Base-by-base conservation (phyloP, 106 monocot genomes). In the Dendrobium officinale region DNA sequence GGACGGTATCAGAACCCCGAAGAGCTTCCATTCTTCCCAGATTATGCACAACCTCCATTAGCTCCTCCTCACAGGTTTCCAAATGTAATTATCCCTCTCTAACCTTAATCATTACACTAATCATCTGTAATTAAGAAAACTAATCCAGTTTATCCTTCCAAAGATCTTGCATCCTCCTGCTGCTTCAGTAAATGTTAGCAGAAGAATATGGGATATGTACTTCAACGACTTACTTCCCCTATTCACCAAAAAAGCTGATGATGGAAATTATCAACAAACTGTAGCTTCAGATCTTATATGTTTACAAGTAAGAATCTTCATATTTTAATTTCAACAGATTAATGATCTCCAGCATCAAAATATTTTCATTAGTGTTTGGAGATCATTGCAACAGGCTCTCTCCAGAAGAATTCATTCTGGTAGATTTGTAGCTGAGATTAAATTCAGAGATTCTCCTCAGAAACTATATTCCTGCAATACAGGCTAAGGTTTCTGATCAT, bases 371-470 rank as follows among this genome's bases (percentile, higher is more conserved):
- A 31, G 37, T 31, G 15, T 3, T 31, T 31, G 0, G 70, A 33
- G 1, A 16, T 70, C 1, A 16, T 1, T 70, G 0, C 31, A 15
- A n/a, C 79, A 95, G 95, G 85, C 82, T 0, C 83, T 92, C 11
- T 89, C 95, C 33, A 86, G 88, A 70, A 91, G 95, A 55, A 92
- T 95, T 42, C 90, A 95, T 45, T 89, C 82, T 64, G 95, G 95
- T 0, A 95, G 84, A 59, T 91, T 77, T 76, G 92, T 95, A 1
- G 95, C 91, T 2, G 95, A 95, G 88, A 85, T 88, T 6, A 95
- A 95, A 73, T 95, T 85, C 79, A 89, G 83, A 79, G 89, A 79
- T 70, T 79, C 86, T 31, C 95, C 92, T 22, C 72, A 86, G 31
- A 88, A n/a, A 88, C 74, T 95, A 92, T 51, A 81, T n/a, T 17